phyloP scores from a whole-genome alignment of 2,329 filamentous ascomycete species.

The Biscogniauxia mediterranea region DNA sequence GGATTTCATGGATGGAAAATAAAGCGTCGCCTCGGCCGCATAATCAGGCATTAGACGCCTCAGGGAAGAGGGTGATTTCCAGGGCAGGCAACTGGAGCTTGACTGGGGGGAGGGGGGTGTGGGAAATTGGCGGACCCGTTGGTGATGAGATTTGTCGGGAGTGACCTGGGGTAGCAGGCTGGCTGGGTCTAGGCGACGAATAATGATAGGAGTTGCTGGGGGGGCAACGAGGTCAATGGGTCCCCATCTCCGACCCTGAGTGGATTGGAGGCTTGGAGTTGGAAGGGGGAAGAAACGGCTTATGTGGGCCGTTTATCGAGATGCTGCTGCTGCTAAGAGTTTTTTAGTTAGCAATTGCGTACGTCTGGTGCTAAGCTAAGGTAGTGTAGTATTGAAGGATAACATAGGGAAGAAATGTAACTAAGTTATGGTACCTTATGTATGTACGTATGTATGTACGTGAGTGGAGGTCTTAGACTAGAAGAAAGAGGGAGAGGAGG shows the following conservation, averaged over 20 bases:
- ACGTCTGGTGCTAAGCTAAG: no score
- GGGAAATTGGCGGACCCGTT: conserved; percentile 23
- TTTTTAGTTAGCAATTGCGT: no score
- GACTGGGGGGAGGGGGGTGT: conserved; percentile 20
- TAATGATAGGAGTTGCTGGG: conserved; percentile 23
- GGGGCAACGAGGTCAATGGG: conserved; percentile 22
- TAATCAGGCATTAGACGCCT: conserved; percentile 26
- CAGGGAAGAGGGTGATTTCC: conserved; percentile 29
- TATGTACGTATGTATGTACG: no score
- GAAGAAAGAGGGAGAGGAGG: no score
- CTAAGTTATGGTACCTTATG: no score
- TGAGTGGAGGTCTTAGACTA: no score
- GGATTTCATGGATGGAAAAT: conserved; percentile 32
- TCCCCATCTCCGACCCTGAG: conserved; percentile 20
- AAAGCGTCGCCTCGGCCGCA: conserved; percentile 18
- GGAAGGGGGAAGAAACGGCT: no score
- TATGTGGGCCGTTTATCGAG: no score
- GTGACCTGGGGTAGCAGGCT: conserved; percentile 12
- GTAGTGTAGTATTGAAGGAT: no score
- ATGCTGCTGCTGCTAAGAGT: no score
- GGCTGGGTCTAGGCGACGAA: conserved; percentile 25
- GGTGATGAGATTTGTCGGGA: conserved; percentile 4
- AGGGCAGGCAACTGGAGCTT: conserved; percentile 27
- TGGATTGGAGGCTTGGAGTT: not conserved
- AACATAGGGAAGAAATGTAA: no score